These are phyloP conservation scores for Chaetomium fimeti DNA, from an alignment of 495 filamentous ascomycete genomes.

Conservation along the genomic window DNA sequence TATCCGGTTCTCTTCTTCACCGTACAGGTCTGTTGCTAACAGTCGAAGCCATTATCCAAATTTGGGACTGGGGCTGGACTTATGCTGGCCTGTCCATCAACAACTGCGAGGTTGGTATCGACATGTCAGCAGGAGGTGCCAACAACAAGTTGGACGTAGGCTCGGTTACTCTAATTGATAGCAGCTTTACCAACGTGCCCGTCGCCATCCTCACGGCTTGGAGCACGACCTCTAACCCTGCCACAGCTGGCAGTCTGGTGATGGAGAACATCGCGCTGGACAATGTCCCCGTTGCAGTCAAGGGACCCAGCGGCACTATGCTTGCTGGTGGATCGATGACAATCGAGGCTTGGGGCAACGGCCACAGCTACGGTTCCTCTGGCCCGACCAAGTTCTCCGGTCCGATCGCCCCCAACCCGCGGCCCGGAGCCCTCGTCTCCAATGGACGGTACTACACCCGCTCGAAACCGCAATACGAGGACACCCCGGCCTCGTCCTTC, in stretches of 20 bases:
- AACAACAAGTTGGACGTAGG: conserved; percentile 52
- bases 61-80: conserved; percentile 58
- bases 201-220: conserved; percentile 69
- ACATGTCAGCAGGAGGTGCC: conserved; percentile 57
- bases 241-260: conserved; percentile 52
- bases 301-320: conserved; percentile 51
- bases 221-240: conserved; percentile 47
- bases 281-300: conserved; percentile 60
- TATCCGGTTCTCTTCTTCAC: conserved; percentile 21
- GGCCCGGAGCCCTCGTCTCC: conserved; percentile 41
- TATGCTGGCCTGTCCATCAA: conserved; percentile 59
- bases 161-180: conserved; percentile 66
- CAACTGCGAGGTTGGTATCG: conserved; percentile 73
- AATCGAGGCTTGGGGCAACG: conserved; percentile 52
- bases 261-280: conserved; percentile 68
- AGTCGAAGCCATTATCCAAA: conserved; percentile 50
- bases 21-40: conserved; percentile 19
- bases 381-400: conserved; percentile 36
- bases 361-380: conserved; percentile 45
- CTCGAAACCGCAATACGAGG: conserved; percentile 61
- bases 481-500: conserved; percentile 52
- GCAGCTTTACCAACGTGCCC: conserved; percentile 65
- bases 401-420: conserved; percentile 40
- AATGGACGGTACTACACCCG: conserved; percentile 50
- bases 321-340: conserved; percentile 60